Percentiles rank a stretch among this genome's conserved stretches.
Evolutionary conservation across 352 stramenopile species (phyloP).

Genomic region (Globisporangium perplexum): DNA sequence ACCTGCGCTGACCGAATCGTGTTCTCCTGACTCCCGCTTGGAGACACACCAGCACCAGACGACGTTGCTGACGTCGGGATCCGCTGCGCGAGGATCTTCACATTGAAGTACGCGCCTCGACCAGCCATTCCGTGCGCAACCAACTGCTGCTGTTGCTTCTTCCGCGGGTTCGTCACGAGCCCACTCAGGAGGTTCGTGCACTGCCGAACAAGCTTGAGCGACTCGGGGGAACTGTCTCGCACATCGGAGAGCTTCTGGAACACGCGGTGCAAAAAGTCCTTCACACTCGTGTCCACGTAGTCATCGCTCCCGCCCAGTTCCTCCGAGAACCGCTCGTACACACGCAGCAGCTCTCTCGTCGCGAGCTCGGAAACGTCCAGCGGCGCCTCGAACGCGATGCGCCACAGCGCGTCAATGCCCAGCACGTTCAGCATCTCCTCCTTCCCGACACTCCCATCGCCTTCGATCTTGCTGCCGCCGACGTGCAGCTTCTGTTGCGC

Average conservation of each 20-base stretch:
- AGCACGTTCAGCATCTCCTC: conserved; percentile 35
- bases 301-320: conserved; percentile 26
- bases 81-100: conserved; percentile 77
- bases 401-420: conserved; percentile 80
- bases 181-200: conserved; percentile 67
- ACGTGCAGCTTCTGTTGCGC: conserved; percentile 35
- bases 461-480: not conserved
- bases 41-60: conserved; percentile 8
- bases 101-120: conserved; percentile 64
- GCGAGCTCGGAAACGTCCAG: conserved; percentile 73
- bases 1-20: conserved; percentile 50
- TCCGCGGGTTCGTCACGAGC: conserved; percentile 46
- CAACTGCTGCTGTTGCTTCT: conserved; percentile 32
- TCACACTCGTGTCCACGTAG: conserved; percentile 29
- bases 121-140: conserved; percentile 64
- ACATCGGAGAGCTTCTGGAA: conserved; percentile 64
- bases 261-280: conserved; percentile 80
- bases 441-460: not conserved
- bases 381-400: conserved; percentile 74
- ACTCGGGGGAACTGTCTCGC: conserved; percentile 36
- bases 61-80: conserved; percentile 43
- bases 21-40: conserved; percentile 35
- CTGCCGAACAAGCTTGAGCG: conserved; percentile 71
- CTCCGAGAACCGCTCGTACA: conserved; percentile 63
- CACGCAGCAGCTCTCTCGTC: conserved; percentile 69